Percentiles rank a stretch among this genome's conserved stretches.
Evolutionary conservation across 2,329 filamentous ascomycete genomes (phyloP).

Genomic region (Esteya vermicola): DNA sequence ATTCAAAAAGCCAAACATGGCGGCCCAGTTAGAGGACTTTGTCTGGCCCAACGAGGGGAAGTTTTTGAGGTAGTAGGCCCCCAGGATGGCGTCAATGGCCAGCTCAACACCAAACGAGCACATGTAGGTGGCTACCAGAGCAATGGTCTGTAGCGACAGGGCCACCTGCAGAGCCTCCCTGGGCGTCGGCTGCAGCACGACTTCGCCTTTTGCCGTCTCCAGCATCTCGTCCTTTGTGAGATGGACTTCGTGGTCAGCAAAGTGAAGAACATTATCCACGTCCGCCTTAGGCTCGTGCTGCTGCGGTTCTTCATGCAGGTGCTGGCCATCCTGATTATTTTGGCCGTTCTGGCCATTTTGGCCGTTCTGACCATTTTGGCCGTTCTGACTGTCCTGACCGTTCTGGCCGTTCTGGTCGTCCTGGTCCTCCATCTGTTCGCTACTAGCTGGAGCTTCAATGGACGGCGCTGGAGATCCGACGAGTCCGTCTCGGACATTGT

Average conservation of each 20-base stretch:
- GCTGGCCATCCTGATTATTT: no score
- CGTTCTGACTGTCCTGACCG: no score
- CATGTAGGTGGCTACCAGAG: conserved; percentile 41
- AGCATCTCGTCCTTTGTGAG: conserved; percentile 36
- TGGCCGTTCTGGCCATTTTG: no score
- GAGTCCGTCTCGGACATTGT: conserved; percentile 19
- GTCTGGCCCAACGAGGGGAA: conserved; percentile 44
- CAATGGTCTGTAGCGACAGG: conserved; percentile 38
- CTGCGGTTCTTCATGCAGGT: neutral
- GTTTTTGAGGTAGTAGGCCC: conserved; percentile 44
- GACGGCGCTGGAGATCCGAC: conserved; percentile 22
- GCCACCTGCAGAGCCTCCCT: conserved; percentile 29
- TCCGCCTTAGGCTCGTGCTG: no score
- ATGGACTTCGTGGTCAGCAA: conserved; percentile 27
- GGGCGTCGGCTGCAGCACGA: conserved; percentile 38
- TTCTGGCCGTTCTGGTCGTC: no score
- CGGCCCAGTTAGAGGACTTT: conserved; percentile 43
- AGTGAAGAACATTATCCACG: no score
- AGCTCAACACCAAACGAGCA: conserved; percentile 51
- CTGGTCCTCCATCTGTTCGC: conserved; percentile 28
- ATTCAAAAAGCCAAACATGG: conserved; percentile 67
- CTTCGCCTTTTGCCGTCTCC: conserved; percentile 37
- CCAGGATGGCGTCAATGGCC: conserved; percentile 45
- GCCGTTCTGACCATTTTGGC: neutral
- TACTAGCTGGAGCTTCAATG: conserved; percentile 34